Conservation (phyloP, 345 rosid genomes). For the Sonneratia alba region DNA sequence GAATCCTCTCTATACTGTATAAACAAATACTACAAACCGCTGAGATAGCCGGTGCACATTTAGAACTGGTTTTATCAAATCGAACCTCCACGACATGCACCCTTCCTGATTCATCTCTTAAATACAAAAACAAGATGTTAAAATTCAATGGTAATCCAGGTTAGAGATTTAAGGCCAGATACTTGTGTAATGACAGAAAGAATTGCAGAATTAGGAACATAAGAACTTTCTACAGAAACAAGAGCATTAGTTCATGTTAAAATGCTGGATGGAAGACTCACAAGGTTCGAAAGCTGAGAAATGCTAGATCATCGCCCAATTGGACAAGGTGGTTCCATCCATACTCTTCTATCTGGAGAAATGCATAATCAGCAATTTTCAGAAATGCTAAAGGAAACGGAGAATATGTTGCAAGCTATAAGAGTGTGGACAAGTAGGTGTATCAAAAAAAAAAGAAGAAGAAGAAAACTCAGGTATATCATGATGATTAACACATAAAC, state of each 20-base stretch:
- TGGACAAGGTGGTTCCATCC: constrained; percentile 67
- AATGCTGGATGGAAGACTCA: constrained; percentile 24
- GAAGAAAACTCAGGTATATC: neutral
- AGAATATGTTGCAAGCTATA: neutral
- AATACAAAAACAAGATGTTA: constrained; percentile 10
- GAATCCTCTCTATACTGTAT: neutral
- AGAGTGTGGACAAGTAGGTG: neutral
- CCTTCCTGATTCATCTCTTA: constrained; percentile 55
- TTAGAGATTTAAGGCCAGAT: neutral
- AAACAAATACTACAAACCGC: constrained; percentile 37
- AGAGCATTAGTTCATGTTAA: neutral
- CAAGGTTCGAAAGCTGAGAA: constrained; percentile 53
- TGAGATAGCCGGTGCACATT: constrained; percentile 54
- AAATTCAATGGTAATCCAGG: neutral
- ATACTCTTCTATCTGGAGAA: constrained; percentile 61
- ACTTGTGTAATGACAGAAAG: neutral
- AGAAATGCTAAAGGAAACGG: neutral
- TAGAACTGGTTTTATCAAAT: constrained; percentile 44
- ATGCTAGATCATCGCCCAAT: constrained; percentile 41
- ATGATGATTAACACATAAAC: neutral
- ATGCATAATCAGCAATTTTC: neutral
- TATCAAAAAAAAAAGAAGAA: neutral
- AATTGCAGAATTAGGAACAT: neutral
- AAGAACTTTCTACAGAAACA: neutral
- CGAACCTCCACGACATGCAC: constrained; percentile 51